Percentiles rank a stretch among this genome's conserved stretches.
Conservation (phyloP, 2,329 filamentous ascomycete genomes). For the Dactylellina parvicollis region DNA sequence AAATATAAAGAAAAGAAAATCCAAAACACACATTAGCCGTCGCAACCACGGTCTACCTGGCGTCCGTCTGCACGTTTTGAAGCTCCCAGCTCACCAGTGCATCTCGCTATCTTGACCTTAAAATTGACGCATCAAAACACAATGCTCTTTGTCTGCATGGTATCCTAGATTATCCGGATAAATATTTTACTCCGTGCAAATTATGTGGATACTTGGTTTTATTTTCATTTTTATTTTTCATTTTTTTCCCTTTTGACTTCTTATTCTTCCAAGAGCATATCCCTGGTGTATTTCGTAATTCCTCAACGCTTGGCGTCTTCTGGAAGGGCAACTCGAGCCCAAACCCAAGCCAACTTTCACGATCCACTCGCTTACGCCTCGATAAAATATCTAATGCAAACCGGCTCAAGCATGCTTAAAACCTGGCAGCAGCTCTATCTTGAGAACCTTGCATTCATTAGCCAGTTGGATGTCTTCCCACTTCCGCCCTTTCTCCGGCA, state of each 20-base stretch:
- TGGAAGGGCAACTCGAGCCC: conserved; percentile 53
- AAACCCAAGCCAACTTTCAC: conserved; percentile 40
- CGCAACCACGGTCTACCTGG: conserved; percentile 44
- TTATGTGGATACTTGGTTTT: background rate
- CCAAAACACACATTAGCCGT: conserved; percentile 46
- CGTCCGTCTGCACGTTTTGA: conserved; percentile 23
- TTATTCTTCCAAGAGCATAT: conserved; percentile 8
- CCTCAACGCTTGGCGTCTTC: conserved; percentile 51
- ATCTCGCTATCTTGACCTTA: conserved; percentile 30
- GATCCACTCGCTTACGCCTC: conserved; percentile 52
- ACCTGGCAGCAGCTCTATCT: conserved; percentile 31
- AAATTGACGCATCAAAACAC: conserved; percentile 44
- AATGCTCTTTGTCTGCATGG: conserved; percentile 38
- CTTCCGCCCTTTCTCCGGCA: conserved; percentile 44
- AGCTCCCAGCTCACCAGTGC: conserved; percentile 18
- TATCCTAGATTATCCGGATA: conserved; percentile 43
- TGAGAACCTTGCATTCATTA: conserved; percentile 42
- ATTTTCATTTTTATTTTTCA: background rate
- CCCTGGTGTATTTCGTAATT: conserved; percentile 31
- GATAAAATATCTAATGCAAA: conserved; percentile 49
- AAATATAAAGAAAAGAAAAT: conserved; percentile 6
- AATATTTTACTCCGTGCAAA: conserved; percentile 34
- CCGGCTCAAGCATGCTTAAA: conserved; percentile 33
- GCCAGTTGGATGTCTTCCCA: conserved; percentile 50
- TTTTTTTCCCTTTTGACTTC: background rate